Conservation (phyloP, 2,329 filamentous ascomycete genomes). For the Ophiostoma sp. region DNA sequence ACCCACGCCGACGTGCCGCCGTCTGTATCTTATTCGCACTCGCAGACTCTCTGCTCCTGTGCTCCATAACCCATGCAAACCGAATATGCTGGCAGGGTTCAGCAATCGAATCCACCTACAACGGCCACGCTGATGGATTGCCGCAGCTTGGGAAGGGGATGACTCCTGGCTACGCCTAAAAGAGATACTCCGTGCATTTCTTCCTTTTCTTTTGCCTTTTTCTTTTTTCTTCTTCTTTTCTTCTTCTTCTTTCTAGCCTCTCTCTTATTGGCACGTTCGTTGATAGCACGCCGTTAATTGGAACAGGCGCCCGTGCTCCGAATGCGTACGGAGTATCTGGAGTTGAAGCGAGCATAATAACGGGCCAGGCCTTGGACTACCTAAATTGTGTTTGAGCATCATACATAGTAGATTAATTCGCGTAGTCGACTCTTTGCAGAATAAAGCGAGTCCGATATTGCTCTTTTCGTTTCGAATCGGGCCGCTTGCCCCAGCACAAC, state of each 20-base stretch:
- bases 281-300: background rate
- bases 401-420: background rate
- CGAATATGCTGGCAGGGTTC: background rate
- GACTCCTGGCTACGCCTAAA: background rate
- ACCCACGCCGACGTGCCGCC: conserved; percentile 18
- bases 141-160: background rate
- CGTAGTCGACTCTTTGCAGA: background rate
- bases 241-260: too few species aligned
- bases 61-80: background rate
- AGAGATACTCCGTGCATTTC: background rate
- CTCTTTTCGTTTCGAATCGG: conserved; percentile 21
- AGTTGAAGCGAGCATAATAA: conserved; percentile 5
- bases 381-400: background rate
- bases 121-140: background rate
- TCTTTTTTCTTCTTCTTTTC: background rate
- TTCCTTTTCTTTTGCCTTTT: background rate
- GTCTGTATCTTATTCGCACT: background rate
- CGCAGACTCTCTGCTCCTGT: too few species aligned
- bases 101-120: background rate
- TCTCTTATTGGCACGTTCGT: background rate
- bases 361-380: background rate
- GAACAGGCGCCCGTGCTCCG: background rate
- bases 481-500: conserved; percentile 17
- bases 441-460: background rate
- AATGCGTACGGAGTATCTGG: background rate